phyloP scores from a whole-genome alignment of 805 yeast species.

The Barnettozyma salicaria region DNA sequence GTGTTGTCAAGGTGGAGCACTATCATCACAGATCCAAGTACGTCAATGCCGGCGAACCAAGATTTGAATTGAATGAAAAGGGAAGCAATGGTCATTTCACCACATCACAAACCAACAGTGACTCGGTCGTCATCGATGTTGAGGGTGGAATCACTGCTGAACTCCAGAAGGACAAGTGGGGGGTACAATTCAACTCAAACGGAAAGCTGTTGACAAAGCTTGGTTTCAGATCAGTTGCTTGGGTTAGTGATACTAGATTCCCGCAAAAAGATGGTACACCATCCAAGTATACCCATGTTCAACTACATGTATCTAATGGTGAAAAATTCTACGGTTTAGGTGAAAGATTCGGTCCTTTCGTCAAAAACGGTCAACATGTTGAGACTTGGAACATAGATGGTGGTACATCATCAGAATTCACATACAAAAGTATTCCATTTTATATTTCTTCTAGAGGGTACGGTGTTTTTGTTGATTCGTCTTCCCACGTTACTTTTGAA shows the following conservation, averaged over 20 bases:
- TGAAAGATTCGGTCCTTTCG: constrained; percentile 23
- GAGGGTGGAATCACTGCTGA: constrained; percentile 11
- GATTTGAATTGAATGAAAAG: constrained; percentile 13
- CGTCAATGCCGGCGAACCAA: constrained; percentile 14
- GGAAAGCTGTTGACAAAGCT: constrained; percentile 18
- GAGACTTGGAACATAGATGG: constrained; percentile 24
- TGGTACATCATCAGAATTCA: constrained; percentile 21
- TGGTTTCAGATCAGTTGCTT: constrained; percentile 22
- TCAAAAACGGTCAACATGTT: constrained; percentile 22
- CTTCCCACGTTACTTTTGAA: constrained; percentile 18
- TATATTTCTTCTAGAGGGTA: constrained; percentile 20
- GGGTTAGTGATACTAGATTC: constrained; percentile 18
- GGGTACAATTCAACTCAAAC: constrained; percentile 15
- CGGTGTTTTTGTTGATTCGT: constrained; percentile 21
- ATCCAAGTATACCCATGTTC: constrained; percentile 16
- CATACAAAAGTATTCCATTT: constrained; percentile 22
- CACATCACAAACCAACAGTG: constrained; percentile 6
- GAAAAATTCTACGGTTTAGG: constrained; percentile 23
- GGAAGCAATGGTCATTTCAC: constrained; percentile 3
- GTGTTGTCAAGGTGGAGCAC: constrained; percentile 20
- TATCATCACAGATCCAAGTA: constrained; percentile 21
- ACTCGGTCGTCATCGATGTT: constrained; percentile 9
- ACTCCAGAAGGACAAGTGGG: constrained; percentile 16
- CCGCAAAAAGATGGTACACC: constrained; percentile 9
- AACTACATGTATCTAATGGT: constrained; percentile 20